Evolutionary conservation across 192 early-diverging fungal species (phyloP).

Genomic region (Thamnidium elegans): DNA sequence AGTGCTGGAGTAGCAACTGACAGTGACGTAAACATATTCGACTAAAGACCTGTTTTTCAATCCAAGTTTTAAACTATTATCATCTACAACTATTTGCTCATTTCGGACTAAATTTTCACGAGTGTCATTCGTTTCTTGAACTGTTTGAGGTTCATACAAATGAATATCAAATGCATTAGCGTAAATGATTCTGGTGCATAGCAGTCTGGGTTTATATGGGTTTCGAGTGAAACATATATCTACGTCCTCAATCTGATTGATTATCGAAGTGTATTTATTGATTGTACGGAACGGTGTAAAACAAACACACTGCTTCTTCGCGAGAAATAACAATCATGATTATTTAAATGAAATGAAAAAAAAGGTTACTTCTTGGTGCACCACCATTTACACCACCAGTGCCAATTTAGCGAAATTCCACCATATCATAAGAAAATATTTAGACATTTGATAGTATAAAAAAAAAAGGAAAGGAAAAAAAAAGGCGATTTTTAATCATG

Average conservation of each 20-base stretch:
- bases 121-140: conserved; percentile 7
- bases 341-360: no score
- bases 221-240: conserved; percentile 16
- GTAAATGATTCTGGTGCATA: conserved; percentile 4
- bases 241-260: conserved; percentile 7
- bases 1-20: conserved; percentile 3
- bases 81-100: conserved; percentile 7
- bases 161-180: conserved; percentile 8
- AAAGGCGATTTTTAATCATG: no score
- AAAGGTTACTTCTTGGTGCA: no score
- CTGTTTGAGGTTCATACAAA: conserved; percentile 13
- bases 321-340: conserved; percentile 12
- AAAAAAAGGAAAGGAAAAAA: no score
- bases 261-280: conserved; percentile 7
- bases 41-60: conserved; percentile 9
- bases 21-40: conserved; percentile 9
- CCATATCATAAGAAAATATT: no score
- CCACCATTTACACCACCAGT: no score
- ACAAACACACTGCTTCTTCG: conserved; percentile 14
- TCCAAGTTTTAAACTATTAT: conserved; percentile 15
- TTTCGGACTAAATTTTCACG: conserved; percentile 12
- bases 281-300: conserved; percentile 10
- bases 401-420: no score
- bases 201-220: conserved; percentile 1
- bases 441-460: no score